Evolutionary conservation across 169 alveolate species (phyloP), one percentile per base, ranked within the genome.

Genomic region (Pseudocohnilembus persalinus): DNA sequence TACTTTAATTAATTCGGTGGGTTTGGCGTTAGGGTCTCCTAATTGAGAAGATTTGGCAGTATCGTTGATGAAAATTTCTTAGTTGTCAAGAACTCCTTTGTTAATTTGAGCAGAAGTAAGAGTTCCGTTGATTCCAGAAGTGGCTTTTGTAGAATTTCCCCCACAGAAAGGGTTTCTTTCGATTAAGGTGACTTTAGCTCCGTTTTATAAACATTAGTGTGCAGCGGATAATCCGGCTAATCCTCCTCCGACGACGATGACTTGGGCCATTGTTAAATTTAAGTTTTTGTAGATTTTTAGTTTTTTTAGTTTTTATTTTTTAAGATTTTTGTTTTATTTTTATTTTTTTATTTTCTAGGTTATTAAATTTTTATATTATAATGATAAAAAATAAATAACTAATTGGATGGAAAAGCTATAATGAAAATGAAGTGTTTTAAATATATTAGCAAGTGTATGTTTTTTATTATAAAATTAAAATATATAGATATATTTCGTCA

Each of bases 101-200:
- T 85, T 91, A 20, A 89, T 89, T 88, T 88, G 90, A 74, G 89
- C 35, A 74, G 81, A 85, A 25, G 93, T 76, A 33, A 83, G 82
- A 31, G 93, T 88, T 68, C 90, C 82, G 83, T 92, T 92, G 84
- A 92, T 92, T 32, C 96, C 96, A 74, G 83, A 79, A 77, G 90
- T 92, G 76, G 90, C 96, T 72, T 89, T 89, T 31, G 73, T 73
- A 0, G 92, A 84, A 88, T 92, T 92, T 76, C 95, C 95, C 27
- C 95, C 95, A 76, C 82, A 89, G 30, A 80, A 87, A 76, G 90
- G 79, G 31, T 83, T 76, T 83, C 84, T 87, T 82, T 85, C 96
- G 82, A 92, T 49, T 34, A 93, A 75, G 29, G 90, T 78, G 0
- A 93, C 93, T 29, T 88, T 87, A 32, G 90, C 93, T 34, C 90